Evolutionary conservation across 441 rosid species (phyloP).

Genomic region (Populus tomentosa): DNA sequence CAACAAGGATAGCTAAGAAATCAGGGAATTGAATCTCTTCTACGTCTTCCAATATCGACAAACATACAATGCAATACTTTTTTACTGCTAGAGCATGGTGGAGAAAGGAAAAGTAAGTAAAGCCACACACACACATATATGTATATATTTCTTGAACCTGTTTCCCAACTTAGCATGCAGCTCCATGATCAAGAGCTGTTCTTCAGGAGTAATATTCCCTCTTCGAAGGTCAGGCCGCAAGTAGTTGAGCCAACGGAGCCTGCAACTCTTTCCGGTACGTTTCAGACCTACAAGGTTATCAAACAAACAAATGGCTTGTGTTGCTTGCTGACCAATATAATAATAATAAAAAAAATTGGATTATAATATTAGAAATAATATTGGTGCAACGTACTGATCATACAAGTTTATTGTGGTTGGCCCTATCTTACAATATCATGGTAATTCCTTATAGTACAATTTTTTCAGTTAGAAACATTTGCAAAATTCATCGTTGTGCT

Average conservation of each 20-base stretch:
- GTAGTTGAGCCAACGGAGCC: slow-evolving; percentile 97
- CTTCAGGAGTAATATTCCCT: slow-evolving; percentile 91
- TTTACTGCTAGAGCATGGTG: not conserved
- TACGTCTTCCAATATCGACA: not conserved
- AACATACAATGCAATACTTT: not conserved
- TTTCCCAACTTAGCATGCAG: slow-evolving; percentile 99
- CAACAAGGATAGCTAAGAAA: not conserved
- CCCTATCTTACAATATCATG: no score
- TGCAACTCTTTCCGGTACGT: slow-evolving; percentile 98
- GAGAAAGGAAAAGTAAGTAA: not conserved
- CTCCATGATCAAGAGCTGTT: slow-evolving; percentile 92
- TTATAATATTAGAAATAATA: not conserved
- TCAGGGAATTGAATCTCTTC: not conserved
- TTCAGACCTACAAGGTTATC: slow-evolving; percentile 53
- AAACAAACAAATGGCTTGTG: not conserved
- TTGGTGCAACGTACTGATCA: no score
- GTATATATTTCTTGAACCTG: slow-evolving; percentile 40
- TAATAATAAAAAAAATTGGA: not conserved
- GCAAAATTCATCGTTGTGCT: no score
- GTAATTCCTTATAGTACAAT: no score
- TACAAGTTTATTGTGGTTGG: no score
- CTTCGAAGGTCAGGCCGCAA: slow-evolving; percentile 91
- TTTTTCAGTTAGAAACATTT: no score
- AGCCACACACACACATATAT: not conserved
- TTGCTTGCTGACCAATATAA: not conserved